phyloP scores from a whole-genome alignment of 371 early-diverging fungal species.

The Neoconidiobolus thromboides region DNA sequence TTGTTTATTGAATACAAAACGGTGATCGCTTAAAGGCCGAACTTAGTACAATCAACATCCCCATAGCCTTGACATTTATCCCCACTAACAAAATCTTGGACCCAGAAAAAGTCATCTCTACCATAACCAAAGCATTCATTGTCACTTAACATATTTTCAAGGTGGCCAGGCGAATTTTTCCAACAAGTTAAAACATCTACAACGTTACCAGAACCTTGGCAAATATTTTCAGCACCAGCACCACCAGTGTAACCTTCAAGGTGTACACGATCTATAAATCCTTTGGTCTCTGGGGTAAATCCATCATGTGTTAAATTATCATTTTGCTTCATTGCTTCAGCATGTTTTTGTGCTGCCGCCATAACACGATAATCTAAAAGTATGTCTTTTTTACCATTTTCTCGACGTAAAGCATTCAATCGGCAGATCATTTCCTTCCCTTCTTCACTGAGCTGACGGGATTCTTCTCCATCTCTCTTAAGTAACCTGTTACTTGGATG shows the following conservation, averaged over 20 bases:
- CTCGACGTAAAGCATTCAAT: background rate
- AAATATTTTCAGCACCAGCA: slow-evolving; percentile 1
- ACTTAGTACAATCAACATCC: too few relatives aligned
- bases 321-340: background rate
- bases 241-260: background rate
- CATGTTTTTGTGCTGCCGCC: background rate
- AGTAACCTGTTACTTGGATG: too few relatives aligned
- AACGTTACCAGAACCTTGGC: background rate
- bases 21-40: too few relatives aligned
- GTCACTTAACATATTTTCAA: slow-evolving; percentile 6
- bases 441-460: too few relatives aligned
- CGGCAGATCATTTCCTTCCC: background rate
- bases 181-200: background rate
- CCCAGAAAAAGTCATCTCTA: background rate
- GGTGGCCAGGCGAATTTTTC: slow-evolving; percentile 10
- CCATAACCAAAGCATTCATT: slow-evolving; percentile 1
- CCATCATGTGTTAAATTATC: background rate
- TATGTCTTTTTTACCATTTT: background rate
- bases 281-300: too few relatives aligned
- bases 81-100: background rate
- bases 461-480: too few relatives aligned
- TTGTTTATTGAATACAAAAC: too few relatives aligned
- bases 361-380: background rate
- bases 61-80: background rate
- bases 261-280: background rate